Percentiles rank a stretch among this genome's conserved stretches.
These are phyloP conservation scores for Chlorella sorokiniana DNA, from an alignment of 139 green algal genomes.

Conservation along the genomic window DNA sequence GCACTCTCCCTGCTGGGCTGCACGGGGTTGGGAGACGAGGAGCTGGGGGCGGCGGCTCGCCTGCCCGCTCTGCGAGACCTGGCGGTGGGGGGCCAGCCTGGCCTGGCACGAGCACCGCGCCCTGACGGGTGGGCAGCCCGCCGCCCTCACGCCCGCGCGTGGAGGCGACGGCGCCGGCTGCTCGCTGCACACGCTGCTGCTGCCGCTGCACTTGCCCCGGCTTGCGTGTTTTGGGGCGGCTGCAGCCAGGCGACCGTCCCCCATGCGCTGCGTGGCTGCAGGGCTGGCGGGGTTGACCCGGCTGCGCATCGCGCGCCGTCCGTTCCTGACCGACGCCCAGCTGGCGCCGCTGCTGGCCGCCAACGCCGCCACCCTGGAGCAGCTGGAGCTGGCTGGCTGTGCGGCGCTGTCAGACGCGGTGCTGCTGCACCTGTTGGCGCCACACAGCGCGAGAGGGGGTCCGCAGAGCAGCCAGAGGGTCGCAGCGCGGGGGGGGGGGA, in stretches of 20 bases:
- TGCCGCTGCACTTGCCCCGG: too few relatives aligned
- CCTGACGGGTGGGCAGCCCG: not conserved
- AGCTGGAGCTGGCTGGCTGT: conserved; percentile 19
- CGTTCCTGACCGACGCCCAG: conserved; percentile 17
- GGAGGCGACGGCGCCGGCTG: too few relatives aligned
- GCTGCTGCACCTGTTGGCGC: conserved; percentile 12
- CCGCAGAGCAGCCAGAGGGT: not conserved
- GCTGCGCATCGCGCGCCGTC: conserved; percentile 10
- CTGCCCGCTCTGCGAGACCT: conserved; percentile 1
- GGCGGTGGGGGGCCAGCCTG: conserved; percentile 17
- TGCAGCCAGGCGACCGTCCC: not conserved
- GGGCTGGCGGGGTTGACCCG: conserved; percentile 9
- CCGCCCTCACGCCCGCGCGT: too few relatives aligned
- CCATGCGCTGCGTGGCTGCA: not conserved
- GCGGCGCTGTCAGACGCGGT: not conserved
- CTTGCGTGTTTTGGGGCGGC: not conserved
- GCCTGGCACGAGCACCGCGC: conserved; percentile 19
- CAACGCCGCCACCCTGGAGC: conserved; percentile 12
- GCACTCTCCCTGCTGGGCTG: conserved; percentile 1
- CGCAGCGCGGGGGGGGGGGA: not conserved
- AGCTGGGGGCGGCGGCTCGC: not conserved
- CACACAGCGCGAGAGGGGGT: too few relatives aligned
- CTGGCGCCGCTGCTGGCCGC: conserved; percentile 22
- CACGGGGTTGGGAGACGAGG: not conserved
- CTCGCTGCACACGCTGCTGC: too few relatives aligned